Base-by-base conservation (phyloP, 1,284 basidiomycete species). In the Paramarasmius palmivorus region DNA sequence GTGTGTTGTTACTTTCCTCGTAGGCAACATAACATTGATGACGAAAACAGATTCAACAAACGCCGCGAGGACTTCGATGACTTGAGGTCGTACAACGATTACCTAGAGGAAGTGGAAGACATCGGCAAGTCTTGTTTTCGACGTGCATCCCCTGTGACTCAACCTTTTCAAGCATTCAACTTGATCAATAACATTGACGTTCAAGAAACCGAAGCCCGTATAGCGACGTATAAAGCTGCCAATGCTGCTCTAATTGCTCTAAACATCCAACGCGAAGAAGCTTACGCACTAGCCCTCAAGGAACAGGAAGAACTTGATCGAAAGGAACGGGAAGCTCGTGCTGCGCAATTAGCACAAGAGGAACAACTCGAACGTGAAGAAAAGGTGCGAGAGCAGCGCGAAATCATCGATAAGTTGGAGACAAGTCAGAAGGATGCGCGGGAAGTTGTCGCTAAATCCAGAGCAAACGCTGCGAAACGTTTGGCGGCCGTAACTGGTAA, bases 21-120 rank as follows among this genome's bases (percentile, higher is more conserved):
- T n/a, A n/a, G n/a, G n/a, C n/a, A n/a, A n/a, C n/a, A n/a, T n/a
- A n/a, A n/a, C 25, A n/a, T 20, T 41, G 14, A 54, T 44, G n/a
- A 54, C 26, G 12, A 34, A 34, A 15, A 7, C 58, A 96, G 94
- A 61, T 97, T 96, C 69, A 98, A 98, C 69, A 98, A 98, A 69
- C 82, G 88, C 26, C 75, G 86, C 45, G 93, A 96, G 45, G 97
- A 99, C 68, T 99, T 99, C 68, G 69, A 74, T 0, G 86, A 89
- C 61, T 75, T 92, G 40, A 81, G 83, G 8, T 80, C 82, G n/a
- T 98, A 96, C 72, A 98, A 99, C 65, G 90, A 98, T 68, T 99
- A 98, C 66, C 81, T 99, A 7, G 93, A 98, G 70, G 87, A 94
- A 68, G 94, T 96, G 1, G 97, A 99, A 72, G 93, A 98, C 63